A percentile compares a stretch with the other conserved stretches of the same genome.
phyloP scores from a whole-genome alignment of 225 moss, liverwort and hornwort species.

The Antitrichia curtipendula region DNA sequence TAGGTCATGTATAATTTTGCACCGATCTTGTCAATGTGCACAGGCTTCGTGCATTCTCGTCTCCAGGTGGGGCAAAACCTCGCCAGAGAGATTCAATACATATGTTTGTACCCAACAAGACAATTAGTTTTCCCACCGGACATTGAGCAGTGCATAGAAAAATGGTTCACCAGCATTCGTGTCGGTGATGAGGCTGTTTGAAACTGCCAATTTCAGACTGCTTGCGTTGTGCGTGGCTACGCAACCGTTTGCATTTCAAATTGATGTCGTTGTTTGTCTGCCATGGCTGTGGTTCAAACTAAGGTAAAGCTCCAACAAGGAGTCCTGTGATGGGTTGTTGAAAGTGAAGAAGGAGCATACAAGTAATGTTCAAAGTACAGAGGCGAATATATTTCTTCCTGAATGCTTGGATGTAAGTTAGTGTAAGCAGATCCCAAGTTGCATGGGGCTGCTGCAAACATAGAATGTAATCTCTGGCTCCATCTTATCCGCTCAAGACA shows the following conservation, averaged over 20 bases:
- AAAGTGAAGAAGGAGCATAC: background rate
- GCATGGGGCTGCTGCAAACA: background rate
- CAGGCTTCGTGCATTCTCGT: background rate
- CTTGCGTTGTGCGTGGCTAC: background rate
- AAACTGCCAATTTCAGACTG: background rate
- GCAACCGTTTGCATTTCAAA: background rate
- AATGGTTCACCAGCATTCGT: background rate
- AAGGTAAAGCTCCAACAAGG: background rate
- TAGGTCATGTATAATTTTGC: background rate
- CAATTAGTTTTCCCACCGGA: background rate
- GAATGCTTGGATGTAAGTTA: background rate
- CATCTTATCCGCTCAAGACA: background rate
- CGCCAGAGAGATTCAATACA: background rate
- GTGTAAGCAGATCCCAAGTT: background rate
- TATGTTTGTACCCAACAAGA: background rate
- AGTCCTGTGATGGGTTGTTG: background rate
- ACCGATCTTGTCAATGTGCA: background rate
- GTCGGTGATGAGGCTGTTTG: background rate
- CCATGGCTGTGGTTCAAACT: background rate
- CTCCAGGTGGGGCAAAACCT: background rate
- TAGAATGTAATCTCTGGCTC: background rate
- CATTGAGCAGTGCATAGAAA: background rate
- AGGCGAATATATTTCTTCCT: background rate
- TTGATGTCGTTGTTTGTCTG: background rate
- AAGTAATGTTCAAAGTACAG: background rate